Conservation (phyloP, 1,139 yeast genomes). For the Debaryomyces udenii region DNA sequence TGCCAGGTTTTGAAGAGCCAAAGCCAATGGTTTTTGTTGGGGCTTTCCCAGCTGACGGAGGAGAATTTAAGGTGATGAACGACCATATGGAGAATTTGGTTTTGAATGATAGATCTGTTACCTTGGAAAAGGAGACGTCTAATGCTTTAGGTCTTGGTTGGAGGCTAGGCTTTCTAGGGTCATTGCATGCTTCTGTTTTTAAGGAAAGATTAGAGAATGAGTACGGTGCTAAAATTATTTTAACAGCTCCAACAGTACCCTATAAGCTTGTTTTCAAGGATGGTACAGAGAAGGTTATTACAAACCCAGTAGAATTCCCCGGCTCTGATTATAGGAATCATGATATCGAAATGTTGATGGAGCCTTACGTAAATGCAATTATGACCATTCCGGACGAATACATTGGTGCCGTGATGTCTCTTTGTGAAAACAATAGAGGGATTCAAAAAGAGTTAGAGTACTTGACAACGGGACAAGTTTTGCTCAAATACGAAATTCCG, state of each 20-base stretch:
- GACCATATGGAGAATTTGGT: constrained; percentile 89
- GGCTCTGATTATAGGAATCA: constrained; percentile 47
- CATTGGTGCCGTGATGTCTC: constrained; percentile 80
- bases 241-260: constrained; percentile 97
- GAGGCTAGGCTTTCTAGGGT: constrained; percentile 94
- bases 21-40: constrained; percentile 99
- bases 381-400: constrained; percentile 93
- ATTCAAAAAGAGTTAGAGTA: constrained; percentile 79
- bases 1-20: constrained; percentile 95
- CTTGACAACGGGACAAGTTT: constrained; percentile 77
- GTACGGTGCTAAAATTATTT: constrained; percentile 88
- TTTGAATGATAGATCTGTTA: constrained; percentile 88
- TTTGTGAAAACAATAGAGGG: constrained; percentile 86
- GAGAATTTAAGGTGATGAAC: constrained; percentile 85
- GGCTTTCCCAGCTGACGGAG: constrained; percentile 95
- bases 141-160: constrained; percentile 97
- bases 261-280: constrained; percentile 69
- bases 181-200: constrained; percentile 93
- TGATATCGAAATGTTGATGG: constrained; percentile 65
- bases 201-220: constrained; percentile 89
- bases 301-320: constrained; percentile 94
- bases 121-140: constrained; percentile 87
- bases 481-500: constrained; percentile 79
- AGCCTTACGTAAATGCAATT: constrained; percentile 87
- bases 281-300: constrained; percentile 65